Percentiles rank a stretch among this genome's conserved stretches.
Evolutionary conservation across 2,329 filamentous ascomycete species (phyloP).

Genomic region (Samsoniella hepiali): DNA sequence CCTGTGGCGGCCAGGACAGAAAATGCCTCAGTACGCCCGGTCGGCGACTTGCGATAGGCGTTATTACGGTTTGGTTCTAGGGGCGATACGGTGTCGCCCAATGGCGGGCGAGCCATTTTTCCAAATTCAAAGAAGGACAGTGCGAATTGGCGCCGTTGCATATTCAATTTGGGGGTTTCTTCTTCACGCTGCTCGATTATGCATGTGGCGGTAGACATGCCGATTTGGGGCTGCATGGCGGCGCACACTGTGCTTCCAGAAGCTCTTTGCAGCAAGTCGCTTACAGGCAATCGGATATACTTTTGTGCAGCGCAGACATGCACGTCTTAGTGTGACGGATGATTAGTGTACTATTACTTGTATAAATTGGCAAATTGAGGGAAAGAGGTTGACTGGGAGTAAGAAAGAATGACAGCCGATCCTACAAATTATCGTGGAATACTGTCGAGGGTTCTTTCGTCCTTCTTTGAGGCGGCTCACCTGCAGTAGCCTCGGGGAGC

Average conservation of each 20-base stretch:
- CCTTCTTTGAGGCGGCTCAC: background rate
- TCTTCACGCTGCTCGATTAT: background rate
- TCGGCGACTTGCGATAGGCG: slow-evolving; percentile 5
- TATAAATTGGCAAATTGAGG: background rate
- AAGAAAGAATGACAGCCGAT: background rate
- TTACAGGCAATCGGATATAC: background rate
- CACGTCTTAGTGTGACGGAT: background rate
- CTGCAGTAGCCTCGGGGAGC: background rate
- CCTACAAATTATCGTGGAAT: background rate
- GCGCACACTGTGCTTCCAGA: slow-evolving; percentile 14
- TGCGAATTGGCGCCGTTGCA: background rate
- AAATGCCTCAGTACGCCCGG: slow-evolving; percentile 2
- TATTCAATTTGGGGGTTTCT: background rate
- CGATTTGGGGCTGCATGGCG: background rate
- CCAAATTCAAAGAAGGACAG: no score
- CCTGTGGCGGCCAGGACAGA: background rate
- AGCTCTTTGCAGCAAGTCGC: background rate
- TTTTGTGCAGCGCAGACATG: background rate
- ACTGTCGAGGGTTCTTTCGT: background rate
- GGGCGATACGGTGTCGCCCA: background rate
- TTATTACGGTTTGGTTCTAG: background rate
- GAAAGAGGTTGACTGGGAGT: background rate
- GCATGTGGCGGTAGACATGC: background rate
- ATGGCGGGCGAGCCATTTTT: slow-evolving; percentile 8
- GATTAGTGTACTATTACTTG: background rate